Base-by-base conservation (phyloP, 2,329 filamentous ascomycete genomes). In the Dactylellina leptospora region DNA sequence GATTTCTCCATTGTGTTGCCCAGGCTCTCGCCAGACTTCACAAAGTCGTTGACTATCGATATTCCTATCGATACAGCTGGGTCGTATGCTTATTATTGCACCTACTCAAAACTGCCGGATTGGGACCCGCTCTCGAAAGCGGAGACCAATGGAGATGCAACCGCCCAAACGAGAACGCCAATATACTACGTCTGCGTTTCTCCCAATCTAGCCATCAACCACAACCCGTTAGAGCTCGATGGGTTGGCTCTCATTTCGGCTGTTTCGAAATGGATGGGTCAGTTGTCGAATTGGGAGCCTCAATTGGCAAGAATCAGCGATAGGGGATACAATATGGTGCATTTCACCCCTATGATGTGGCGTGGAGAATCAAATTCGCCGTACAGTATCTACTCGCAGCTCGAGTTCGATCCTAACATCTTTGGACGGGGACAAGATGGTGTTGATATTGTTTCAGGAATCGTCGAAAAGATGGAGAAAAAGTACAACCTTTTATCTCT, bases 231-330 rank as follows among this genome's bases (percentile, higher is more conserved):
- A 76, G 93, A 95, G 0, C 84, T 97, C 76, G 88, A 95, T 75
- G 91, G 93, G 0, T 83, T 99, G 53, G 96, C 92, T 11, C 86
- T 97, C 75, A 96, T 97, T 81, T 97, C 95, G 9, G 85, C 93
- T 62, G 91, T 99, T 74, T 97, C 93, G 78, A 99, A 99, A 81
- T 97, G 97, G 82, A 96, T 99, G 91, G 95, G 95, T 74, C 88
- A 89, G 78, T 92, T 93, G 0, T 84, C 84, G 13, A 91, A 96
- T 77, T 99, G 93, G 93, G 87, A 97, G 78, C 89, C 87, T 55
- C 93, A 97, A 79, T 82, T 99, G 64, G 85, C 86, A 63, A 93
- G 95, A 25, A 96, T 99, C 79, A 90, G 91, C 79, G 87, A 90
- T 77, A 86, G 95, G 73, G 93, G 93, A 47, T 99, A 99, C 84